Base-by-base conservation (phyloP, 2,329 filamentous ascomycete species). In the Fusarium camptoceras region DNA sequence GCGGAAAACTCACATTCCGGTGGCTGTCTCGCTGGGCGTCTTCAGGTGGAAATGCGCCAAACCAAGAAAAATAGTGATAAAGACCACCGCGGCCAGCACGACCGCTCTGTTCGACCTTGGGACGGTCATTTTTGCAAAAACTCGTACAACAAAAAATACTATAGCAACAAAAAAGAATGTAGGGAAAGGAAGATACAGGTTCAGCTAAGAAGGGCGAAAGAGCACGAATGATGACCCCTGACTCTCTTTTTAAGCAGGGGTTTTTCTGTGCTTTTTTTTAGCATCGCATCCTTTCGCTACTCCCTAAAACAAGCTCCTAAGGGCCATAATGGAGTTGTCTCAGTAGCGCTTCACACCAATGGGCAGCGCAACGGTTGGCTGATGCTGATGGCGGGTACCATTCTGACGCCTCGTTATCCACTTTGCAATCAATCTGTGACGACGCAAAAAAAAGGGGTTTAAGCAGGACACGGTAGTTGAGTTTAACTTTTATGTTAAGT, bases 401-500 rank as follows among this genome's bases (percentile, higher is more conserved):
- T 39, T 59, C 39, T 66, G 42, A 66, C 61, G 63, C 63, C 61
- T 66, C 63, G 16, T 49, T 54, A 66, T 49, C 63, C 63, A 66
- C 63, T 15, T 42, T 42, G 7, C 20, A 66, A 66, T 66, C 42
- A 66, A 66, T 3, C 48, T 60, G 55, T 37, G 61, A 55, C 63
- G 30, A 37, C 41, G 28, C 25, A 18, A n/a, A 43, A 51, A 64
- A 59, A 42, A 46, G 60, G 48, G 58, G 44, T 16, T n/a, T 8
- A 9, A 34, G 16, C 5, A 64, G 50, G 50, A 30, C 44, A 64
- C 44, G n/a, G 48, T 63, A 64, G 41, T 62, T 25, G 27, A 16
- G 46, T 34, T 51, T 31, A 57, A 48, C 24, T 44, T 44, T 64
- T 30, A 24, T 11, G 22, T 34, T 54, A 43, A 27, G 12, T 16